Evolutionary conservation across 345 rosid genomes (phyloP), one percentile per base, ranked within the genome.

Genomic region (Gynandropsis gynandra): DNA sequence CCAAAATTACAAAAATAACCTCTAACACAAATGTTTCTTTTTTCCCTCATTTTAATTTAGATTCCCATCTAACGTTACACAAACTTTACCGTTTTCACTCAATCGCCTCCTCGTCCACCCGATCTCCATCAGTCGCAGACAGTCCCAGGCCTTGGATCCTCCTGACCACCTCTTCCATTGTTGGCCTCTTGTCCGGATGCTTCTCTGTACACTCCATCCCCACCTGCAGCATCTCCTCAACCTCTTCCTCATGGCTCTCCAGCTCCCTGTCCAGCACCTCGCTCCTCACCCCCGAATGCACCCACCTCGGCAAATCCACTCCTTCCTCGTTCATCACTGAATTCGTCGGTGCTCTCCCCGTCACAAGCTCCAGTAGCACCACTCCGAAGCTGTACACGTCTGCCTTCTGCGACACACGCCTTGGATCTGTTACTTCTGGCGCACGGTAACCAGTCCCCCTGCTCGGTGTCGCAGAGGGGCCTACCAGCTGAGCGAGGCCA

Each of bases 301-400:
- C 96, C 98, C 98, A 92, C 64, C 98, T 67, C 1, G 95, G 93
- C 34, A 92, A 83, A 67, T 92, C 98, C 1, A 87, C 76, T 11
- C 98, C 98, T 63, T 87, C 98, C 57, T 92, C 98, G 0, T n/a
- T n/a, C n/a, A n/a, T n/a, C n/a, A n/a, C n/a, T n/a, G 98, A 70
- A 45, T 92, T 81, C 20, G 85, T 73, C 9, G 98, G 96, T 2
- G 96, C 84, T 59, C 87, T 92, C 19, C 96, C 98, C 0, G 98
- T 87, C 19, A 92, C 53, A 34, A 92, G 70, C 78, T 92, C 98
- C 62, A 92, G 58, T 36, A 92, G 63, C 69, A 92, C 64, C 11
- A 92, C 95, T 4, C 97, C 97, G 9, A 92, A 92, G 81, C 98
- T 87, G 41, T 85, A 92, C 27, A 92, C 88, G 24, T 92, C 98